Evolutionary conservation across 78 protist species (phyloP), one percentile per base, ranked within the genome.

Genomic region (Dictyostelium brefeldianum): DNA sequence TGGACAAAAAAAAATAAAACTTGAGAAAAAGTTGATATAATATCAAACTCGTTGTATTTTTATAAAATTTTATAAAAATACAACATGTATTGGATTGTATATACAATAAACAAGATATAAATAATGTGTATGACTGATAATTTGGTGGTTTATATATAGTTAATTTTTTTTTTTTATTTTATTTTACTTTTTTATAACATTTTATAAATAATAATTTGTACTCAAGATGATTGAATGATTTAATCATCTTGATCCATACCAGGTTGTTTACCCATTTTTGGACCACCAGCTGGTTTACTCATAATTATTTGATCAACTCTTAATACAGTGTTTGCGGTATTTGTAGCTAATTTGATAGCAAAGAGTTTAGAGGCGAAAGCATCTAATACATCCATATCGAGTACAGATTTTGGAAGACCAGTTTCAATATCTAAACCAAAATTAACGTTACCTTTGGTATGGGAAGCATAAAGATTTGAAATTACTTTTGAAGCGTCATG

Each of bases 271-370:
- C 81, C 94, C 20, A 90, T 90, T 94, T 96, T 97, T 53, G 99
- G 99, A 22, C 99, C 99, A 25, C 99, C 99, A 4, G 99, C 98
- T 12, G 83, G 99, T 94, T 97, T 96, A 43, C 98, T 81, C 99
- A 99, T 99, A 95, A 99, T 99, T 62, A 99, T 98, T 92, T 98
- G 99, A 70, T 99, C 99, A n/a, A 99, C 99, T 27, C 99, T 80
- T 31, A 99, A 96, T 41, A 99, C 97, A 9, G 99, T 99, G n/a
- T 90, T 73, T 11, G 99, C 99, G 1, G 99, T 99, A 11, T 98
- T 95, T 29, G 98, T 82, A 11, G 99, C 99, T 9, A 97, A 59
- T 65, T 73, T 41, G 85, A 96, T 71, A 29, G 97, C 98, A 71
- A 96, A 71, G 69, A 77, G 79, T 94, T 98, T 98, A 27, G 97